These are phyloP conservation scores for Nothopassalora personata DNA, from an alignment of 2,329 filamentous ascomycete genomes.

Conservation along the genomic window DNA sequence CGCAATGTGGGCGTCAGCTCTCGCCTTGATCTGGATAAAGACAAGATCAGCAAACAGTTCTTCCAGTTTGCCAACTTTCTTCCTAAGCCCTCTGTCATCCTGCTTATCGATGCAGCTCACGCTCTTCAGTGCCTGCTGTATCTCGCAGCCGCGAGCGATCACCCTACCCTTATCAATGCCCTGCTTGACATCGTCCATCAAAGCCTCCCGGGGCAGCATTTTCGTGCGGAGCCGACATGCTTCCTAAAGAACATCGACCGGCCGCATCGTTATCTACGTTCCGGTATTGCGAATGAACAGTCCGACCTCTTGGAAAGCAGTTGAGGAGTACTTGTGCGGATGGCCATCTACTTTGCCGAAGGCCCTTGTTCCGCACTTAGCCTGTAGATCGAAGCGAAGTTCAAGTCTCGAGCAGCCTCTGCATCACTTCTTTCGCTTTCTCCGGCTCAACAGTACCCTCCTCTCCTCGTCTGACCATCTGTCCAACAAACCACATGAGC, in stretches of 20 bases:
- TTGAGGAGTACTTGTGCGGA: neutral
- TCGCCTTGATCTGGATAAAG: neutral
- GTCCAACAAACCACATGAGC: conserved; percentile 62
- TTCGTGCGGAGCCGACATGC: neutral
- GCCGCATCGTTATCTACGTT: neutral
- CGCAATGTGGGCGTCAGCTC: neutral
- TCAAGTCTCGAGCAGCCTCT: conserved; percentile 35
- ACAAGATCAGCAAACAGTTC: neutral
- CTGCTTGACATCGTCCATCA: neutral
- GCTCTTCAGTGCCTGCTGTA: neutral
- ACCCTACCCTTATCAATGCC: neutral
- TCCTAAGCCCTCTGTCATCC: neutral
- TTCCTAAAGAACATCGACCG: neutral
- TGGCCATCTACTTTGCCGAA: too few species aligned
- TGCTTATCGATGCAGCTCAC: neutral
- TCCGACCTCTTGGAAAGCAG: neutral
- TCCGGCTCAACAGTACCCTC: conserved; percentile 59
- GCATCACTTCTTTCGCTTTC: conserved; percentile 52
- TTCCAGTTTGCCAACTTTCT: neutral
- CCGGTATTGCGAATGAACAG: neutral
- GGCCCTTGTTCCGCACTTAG: neutral
- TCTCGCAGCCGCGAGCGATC: neutral
- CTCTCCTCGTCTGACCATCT: conserved; percentile 59
- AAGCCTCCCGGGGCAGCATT: neutral
- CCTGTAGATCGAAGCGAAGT: neutral